phyloP scores from a whole-genome alignment of 2,329 filamentous ascomycete genomes.

The Paecilomyces dactylethromorphus region DNA sequence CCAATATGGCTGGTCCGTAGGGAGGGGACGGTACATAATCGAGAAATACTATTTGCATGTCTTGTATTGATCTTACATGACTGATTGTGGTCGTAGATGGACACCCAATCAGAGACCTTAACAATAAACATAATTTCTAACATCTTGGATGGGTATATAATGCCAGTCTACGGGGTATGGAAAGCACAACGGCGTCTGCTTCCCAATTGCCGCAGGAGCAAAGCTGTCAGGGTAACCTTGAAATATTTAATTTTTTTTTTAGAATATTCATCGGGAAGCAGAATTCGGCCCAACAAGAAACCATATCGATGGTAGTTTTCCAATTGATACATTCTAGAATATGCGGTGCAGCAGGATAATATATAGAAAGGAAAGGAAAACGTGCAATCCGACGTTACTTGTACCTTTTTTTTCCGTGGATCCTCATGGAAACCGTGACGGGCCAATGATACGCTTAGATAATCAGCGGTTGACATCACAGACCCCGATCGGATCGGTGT shows the following conservation, averaged over 20 bases:
- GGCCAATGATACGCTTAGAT: neutral
- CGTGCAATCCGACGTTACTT: neutral
- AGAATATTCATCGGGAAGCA: neutral
- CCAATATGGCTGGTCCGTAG: neutral
- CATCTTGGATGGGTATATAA: neutral
- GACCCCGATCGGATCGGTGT: neutral
- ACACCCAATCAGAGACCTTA: neutral
- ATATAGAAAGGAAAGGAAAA: neutral
- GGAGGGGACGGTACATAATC: neutral
- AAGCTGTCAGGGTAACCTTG: too few species aligned
- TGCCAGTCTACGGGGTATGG: neutral
- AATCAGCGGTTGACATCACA: conserved; percentile 6
- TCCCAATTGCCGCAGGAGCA: too few species aligned
- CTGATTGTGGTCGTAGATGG: neutral
- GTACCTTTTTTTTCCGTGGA: neutral
- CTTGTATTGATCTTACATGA: neutral
- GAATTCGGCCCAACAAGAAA: neutral
- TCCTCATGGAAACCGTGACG: neutral
- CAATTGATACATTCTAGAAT: neutral
- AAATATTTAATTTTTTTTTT: too few species aligned
- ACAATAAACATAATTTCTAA: neutral
- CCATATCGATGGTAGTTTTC: neutral
- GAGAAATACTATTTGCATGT: neutral
- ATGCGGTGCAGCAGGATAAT: neutral
- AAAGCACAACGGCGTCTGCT: too few species aligned